A percentile compares a stretch with the other conserved stretches of the same genome.
phyloP scores from a whole-genome alignment of 2,329 filamentous ascomycete genomes.

The Phaeosphaeria sp. region DNA sequence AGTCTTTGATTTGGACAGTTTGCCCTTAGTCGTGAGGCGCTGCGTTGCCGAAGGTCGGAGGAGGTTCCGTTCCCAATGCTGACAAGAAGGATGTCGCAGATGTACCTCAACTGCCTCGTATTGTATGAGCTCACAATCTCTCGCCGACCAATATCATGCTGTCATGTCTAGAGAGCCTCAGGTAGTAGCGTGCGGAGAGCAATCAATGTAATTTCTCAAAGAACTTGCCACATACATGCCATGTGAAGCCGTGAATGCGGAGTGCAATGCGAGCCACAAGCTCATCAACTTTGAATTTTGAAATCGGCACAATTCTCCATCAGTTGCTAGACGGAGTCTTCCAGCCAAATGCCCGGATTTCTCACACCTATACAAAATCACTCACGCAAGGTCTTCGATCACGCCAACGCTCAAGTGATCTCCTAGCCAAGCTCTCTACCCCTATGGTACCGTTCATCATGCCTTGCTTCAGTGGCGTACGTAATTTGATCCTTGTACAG shows the following conservation, averaged over 20 bases:
- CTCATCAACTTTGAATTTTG: too few species aligned
- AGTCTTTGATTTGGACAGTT: background rate
- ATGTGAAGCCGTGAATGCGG: too few species aligned
- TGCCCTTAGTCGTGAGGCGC: background rate
- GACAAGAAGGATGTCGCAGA: background rate
- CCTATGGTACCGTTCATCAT: slow-evolving; percentile 36
- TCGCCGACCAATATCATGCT: background rate
- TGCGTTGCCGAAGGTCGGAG: background rate
- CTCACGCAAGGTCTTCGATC: background rate
- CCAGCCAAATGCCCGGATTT: too few species aligned
- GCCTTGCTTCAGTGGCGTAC: slow-evolving; percentile 38
- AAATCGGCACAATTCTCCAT: too few species aligned
- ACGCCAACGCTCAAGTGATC: too few species aligned
- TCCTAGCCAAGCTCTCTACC: background rate
- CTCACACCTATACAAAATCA: too few species aligned
- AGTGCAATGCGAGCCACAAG: too few species aligned
- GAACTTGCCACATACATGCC: too few species aligned
- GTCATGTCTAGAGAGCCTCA: background rate
- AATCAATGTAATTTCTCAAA: too few species aligned
- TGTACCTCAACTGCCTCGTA: background rate
- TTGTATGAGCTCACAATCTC: background rate
- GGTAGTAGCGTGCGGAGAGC: too few species aligned
- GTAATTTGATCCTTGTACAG: slow-evolving; percentile 68
- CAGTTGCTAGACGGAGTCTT: too few species aligned
- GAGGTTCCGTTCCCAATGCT: background rate